Evolutionary conservation across 768 basidiomycete genomes (phyloP), one percentile per base, ranked within the genome.

Genomic region (Amanita rimosa): DNA sequence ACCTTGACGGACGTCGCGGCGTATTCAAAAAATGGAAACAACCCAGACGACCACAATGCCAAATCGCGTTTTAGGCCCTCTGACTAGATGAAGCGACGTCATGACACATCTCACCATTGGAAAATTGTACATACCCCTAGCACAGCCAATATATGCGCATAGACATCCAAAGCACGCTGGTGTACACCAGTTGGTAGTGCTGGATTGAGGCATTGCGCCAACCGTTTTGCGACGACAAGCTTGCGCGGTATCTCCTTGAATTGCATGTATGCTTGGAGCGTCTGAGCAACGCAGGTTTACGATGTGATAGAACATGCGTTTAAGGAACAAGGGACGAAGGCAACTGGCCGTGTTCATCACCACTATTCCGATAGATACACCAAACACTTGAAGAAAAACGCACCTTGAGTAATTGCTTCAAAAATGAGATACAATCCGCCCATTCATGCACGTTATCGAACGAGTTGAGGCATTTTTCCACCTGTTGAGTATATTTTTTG

Each of bases 1-100:
- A 87, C 91, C 75, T 91, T 91, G 50, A 97, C 93, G 16, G 93
- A 93, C n/a, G 94, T 98, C n/a, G 95, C 85, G 8, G 96, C 92
- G 64, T 92, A 98, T 67, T 97, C 92, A 58, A 98, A 97, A 78
- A 98, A 98, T 0, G 96, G 96, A 62, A 99, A 97, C 4, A 99
- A 66, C 6, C 96, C 96, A 3, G 92, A 84, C 0, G 91, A 92
- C 96, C 96, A 99, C 16, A 97, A 70, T 3, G 86, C 74, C 2
- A 99, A 72, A 66, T 99, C 96, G 37, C 79, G 75, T 54, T 77
- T 77, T 37, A 99, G 64, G 8, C 95, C 93, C 57, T 94, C 95
- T 2, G 79, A 75, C 94, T 96, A 16, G 6, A 55, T 3, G 57
- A 48, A 50, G n/a, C 8, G 39, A 39, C 27, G 22, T 6, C 16